These are phyloP conservation scores for Rauvolfia tetraphylla DNA, from an alignment of 257 asterid species.

Conservation along the genomic window DNA sequence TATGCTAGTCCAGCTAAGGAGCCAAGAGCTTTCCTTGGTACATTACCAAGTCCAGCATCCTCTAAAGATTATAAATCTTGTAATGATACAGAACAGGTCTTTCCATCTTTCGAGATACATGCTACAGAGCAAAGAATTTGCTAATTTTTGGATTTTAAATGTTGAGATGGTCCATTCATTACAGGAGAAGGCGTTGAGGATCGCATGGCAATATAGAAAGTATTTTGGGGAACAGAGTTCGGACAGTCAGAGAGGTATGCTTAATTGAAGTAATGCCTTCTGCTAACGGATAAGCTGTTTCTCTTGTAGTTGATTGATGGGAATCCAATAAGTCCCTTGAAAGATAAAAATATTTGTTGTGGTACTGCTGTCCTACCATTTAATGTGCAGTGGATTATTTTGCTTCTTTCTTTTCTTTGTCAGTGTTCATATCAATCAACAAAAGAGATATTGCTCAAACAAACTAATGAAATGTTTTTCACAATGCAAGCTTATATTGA, in stretches of 20 bases:
- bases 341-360: background rate
- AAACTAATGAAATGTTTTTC: background rate
- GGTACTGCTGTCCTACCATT: background rate
- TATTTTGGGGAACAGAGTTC: conserved; percentile 65
- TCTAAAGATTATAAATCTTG: conserved; percentile 71
- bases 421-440: background rate
- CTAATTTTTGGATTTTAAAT: conserved; percentile 12
- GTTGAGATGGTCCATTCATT: conserved; percentile 7
- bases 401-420: background rate
- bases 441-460: background rate
- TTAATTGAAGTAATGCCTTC: conserved; percentile 2
- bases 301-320: background rate
- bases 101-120: conserved; percentile 16
- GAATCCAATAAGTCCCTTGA: background rate
- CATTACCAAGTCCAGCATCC: conserved; percentile 65
- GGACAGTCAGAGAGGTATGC: conserved; percentile 64
- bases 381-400: background rate
- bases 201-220: conserved; percentile 98
- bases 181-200: conserved; percentile 87
- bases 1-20: conserved; percentile 89
- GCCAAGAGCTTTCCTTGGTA: conserved; percentile 91
- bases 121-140: conserved; percentile 4
- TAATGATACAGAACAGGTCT: conserved; percentile 65
- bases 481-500: background rate
- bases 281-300: background rate